These are phyloP conservation scores for Boletus reticuloceps DNA, from an alignment of 768 basidiomycete genomes.

Conservation along the genomic window DNA sequence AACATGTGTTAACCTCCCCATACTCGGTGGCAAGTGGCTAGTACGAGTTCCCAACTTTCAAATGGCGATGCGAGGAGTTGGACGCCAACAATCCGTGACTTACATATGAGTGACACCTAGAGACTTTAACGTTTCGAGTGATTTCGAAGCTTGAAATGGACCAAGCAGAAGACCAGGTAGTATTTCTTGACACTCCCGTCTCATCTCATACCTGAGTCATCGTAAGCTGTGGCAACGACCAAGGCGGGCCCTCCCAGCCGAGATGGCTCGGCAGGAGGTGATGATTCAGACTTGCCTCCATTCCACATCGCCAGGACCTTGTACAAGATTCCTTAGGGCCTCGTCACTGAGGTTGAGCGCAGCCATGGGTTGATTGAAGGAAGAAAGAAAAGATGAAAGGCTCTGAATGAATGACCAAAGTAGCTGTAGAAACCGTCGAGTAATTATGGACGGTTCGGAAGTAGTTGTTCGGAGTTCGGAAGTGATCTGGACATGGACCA, in stretches of 20 bases:
- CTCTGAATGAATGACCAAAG: background rate
- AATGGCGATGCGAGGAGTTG: background rate
- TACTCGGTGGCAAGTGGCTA: background rate
- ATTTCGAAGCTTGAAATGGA: constrained; percentile 87
- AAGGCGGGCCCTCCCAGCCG: background rate
- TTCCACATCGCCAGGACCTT: constrained; percentile 80
- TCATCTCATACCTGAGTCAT: constrained; percentile 80
- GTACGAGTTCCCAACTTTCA: background rate
- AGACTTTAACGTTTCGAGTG: constrained; percentile 59
- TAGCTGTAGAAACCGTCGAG: background rate
- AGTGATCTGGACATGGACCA: constrained; percentile 38
- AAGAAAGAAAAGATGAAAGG: background rate
- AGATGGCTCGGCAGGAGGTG: background rate
- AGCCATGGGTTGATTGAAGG: constrained; percentile 8
- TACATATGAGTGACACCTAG: constrained; percentile 86
- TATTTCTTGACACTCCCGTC: constrained; percentile 92
- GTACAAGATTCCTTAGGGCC: constrained; percentile 58
- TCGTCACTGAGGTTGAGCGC: constrained; percentile 34
- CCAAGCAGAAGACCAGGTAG: constrained; percentile 79
- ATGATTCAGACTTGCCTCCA: constrained; percentile 57
- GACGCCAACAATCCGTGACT: constrained; percentile 7
- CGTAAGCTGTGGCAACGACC: constrained; percentile 11
- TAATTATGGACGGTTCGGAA: constrained; percentile 14
- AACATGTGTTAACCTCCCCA: background rate
- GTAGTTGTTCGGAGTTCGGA: constrained; percentile 29